Base-by-base conservation (phyloP, 176 grass and related monocot genomes). In the Paspalum notatum region DNA sequence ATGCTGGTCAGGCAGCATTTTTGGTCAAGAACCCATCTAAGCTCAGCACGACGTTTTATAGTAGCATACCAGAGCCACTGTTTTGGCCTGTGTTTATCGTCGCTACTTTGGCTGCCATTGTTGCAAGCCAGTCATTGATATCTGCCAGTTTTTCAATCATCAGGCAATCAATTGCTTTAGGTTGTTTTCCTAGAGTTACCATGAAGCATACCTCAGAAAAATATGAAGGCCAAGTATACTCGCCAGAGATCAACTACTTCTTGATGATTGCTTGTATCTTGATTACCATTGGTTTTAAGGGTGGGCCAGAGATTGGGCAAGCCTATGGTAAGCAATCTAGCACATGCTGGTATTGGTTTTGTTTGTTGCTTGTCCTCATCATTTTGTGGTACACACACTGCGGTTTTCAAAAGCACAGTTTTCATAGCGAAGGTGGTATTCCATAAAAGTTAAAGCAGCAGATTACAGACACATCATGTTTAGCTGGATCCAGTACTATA, bases 91-190 rank as follows among this genome's bases (percentile, higher is more conserved):
- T 95, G 90, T 95, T 96, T 69, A 57, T 92, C 12, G 67, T 92
- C 25, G 79, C 90, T 25, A 90, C 93, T 70, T 78, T 92, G 58
- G 80, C 90, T 39, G 93, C 93, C 66, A 67, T 96, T 2, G 93
- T 96, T 58, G 93, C 90, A 50, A 96, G 93, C 53, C 93, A 96
- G 66, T 77, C 93, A 74, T 54, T 96, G 75, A 92, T 96, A 71
- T 90, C 90, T 66, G 90, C 93, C 39, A 96, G 93, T 71, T 96
- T 88, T 75, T 96, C 93, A 57, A 96, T 96, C 85, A 92, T 96
- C 68, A 89, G 60, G 49, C 90, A 96, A 80, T 95, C 93, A 32
- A 83, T 90, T 53, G 87, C 90, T 17, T 83, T 96, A 55, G 93
- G 82, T 59, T 96, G 90, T 77, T 96, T 96, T 79, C 93, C 93